These are phyloP conservation scores for Elymus sibiricus DNA, from an alignment of 176 grass and related monocot species.

Conservation along the genomic window DNA sequence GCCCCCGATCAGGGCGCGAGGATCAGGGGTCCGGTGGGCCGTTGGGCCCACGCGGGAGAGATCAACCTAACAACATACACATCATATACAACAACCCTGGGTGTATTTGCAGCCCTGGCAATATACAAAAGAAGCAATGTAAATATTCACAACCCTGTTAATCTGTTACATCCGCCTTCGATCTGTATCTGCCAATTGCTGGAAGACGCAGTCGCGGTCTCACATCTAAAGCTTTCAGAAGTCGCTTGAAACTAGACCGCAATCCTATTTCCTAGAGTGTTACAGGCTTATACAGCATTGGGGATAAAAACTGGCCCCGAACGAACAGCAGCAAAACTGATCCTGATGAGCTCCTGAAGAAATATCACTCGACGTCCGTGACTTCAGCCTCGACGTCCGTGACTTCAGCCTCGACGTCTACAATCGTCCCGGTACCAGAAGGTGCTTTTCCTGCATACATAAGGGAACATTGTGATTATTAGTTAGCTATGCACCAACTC, in stretches of 20 bases:
- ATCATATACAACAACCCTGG: neutral
- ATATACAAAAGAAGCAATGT: neutral
- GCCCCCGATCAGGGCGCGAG: too few relatives aligned
- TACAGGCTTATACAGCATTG: neutral
- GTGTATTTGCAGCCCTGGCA: neutral
- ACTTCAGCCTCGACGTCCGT: conserved; percentile 77
- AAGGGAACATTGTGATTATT: neutral
- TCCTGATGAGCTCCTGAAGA: neutral
- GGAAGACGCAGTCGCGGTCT: neutral
- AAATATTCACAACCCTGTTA: neutral
- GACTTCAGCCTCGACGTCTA: conserved; percentile 75
- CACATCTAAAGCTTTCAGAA: neutral
- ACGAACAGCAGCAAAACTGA: neutral
- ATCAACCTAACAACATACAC: too few relatives aligned
- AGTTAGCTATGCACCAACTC: neutral
- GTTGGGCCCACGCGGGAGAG: too few relatives aligned
- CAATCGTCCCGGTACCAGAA: conserved; percentile 42
- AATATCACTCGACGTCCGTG: conserved; percentile 59
- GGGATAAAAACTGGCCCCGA: neutral
- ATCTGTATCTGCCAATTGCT: neutral
- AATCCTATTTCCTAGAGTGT: neutral
- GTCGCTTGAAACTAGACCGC: neutral
- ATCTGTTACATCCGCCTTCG: neutral
- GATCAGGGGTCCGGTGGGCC: too few relatives aligned
- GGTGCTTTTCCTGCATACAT: conserved; percentile 28